Base-by-base conservation (phyloP, 2,329 filamentous ascomycete species). In the Diaporthe ilicicola region DNA sequence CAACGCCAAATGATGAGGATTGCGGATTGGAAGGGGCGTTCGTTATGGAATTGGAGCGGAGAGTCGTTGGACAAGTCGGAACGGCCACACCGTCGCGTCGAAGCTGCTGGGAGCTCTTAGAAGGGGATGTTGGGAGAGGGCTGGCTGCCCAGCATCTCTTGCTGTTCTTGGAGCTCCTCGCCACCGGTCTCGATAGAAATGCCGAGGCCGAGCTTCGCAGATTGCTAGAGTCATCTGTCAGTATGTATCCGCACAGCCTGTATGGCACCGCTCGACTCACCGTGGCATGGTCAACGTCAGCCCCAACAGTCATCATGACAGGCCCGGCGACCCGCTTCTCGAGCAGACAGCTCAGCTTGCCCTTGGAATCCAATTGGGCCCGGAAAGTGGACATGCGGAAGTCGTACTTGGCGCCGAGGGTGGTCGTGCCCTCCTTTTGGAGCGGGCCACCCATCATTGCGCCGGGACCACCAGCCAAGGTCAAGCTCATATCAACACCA, bases 321-420 rank as follows among this genome's bases (percentile, higher is more conserved):
- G 95, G 93, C 74, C 94, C 94, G 37, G 94, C 94, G 78, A 99
- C 93, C 79, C 94, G 92, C 91, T 98, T 98, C 88, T 99, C 96
- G 76, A 98, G 85, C 78, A 98, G 85, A 80, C 94, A 96, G 83
- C 93, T 94, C 73, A 99, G 88, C 86, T 97, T 97, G 81, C 96
- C 96, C 81, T 94, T 91, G 78, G 94, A 97, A 84, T 99, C 96
- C 77, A 98, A 89, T 85, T 99, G 96, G 54, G 95, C 96, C 75
- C 95, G 91, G 91, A 98, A 97, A 64, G 94, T 96, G 69, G 94
- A 96, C 85, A 94, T 93, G 79, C 94, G 90, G 90, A 99, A 99
- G 82, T 98, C 95, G 84, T 99, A 99, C 85, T 99, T 99, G 81
- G 94, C 94, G 78, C 95, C 96, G 77, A 98, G 89, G 68, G 95